Evolutionary conservation across 2,329 filamentous ascomycete species (phyloP), one percentile per base, ranked within the genome.

Genomic region (Tetracladium maxilliforme): DNA sequence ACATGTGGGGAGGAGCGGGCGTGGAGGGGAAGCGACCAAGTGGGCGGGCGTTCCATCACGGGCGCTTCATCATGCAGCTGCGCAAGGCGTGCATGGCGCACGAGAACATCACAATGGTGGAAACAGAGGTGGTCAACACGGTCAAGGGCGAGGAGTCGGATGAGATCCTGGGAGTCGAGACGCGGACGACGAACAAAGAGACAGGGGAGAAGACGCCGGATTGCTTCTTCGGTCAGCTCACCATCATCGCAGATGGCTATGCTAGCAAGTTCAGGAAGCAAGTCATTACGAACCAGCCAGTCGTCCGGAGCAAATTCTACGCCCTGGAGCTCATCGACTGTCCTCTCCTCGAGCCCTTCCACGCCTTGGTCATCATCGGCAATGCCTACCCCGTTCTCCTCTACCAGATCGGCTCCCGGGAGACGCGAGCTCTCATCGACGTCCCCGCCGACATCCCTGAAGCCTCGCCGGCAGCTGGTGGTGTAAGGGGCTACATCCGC

Each of bases 391-490:
- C 90, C 1, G 71, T 93, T 17, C 71, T 98, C 14, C 68, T 98
- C 30, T 98, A 98, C 59, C 90, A 95, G 55, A 98, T 98, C 46
- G 87, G 90, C 44, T 79, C 82, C 5, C 86, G 79, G 54, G 90
- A 95, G 56, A 98, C 90, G 2, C 73, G 90, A 35, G 80, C 78
- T 9, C 67, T 98, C 13, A 70, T 95, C 41, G 86, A 95, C 47
- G 72, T 95, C 9, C 87, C 87, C 5, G 69, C 77, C 16, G 70
- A 76, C 42, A 61, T 81, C 3, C 72, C 82, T 6, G 71, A 73
- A 11, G 86, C 87, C 0, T 68, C 74, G 0, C 58, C 74, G 3
- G 65, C 73, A 18, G 70, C 68, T 24, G 90, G 90, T 26, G 87
- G 87, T 28, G 79, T 94, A 7, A 81, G 86, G 39, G 72, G 67